Base-by-base conservation (phyloP, 176 grass and related monocot genomes). In the Oryza punctata region DNA sequence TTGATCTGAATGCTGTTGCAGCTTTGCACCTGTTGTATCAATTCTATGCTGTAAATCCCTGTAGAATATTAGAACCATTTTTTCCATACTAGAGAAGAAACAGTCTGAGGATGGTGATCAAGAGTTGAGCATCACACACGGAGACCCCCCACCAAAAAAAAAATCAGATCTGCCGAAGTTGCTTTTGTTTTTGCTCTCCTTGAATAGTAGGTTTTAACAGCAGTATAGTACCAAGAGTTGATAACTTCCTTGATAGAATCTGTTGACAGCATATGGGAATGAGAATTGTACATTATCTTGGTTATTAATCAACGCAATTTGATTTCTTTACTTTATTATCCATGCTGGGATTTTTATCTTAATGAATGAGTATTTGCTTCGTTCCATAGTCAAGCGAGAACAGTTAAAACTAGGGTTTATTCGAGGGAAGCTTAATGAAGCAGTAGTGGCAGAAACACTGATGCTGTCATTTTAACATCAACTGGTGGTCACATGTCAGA, bases 11-110 rank as follows among this genome's bases (percentile, higher is more conserved):
- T 71, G 24, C 41, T 84, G 23, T 70, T 46, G 38, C 32, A 43
- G 29, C 47, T 65, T 65, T 46, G 28, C 43, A 43, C 40, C 38
- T 79, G 60, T 69, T 86, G 77, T 89, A 78, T 69, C 43, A 77
- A 19, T 47, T 54, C 60, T 81, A 10, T 90, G 73, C 81, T 90
- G 84, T 90, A 90, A 82, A 78, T 82, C 67, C n/a, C 0, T 68
- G 67, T 82, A 78, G 79, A 82, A 78, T 73, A 67, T 12, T 15
- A 13, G 26, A 59, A 67, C 61, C 13, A 70, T 66, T 61, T 65
- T 30, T 41, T 14, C 0, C 24, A 43, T 85, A 54, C 24, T 30
- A 71, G 54, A 65, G 44, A 23, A 12, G 57, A 71, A 70, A 78
- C 77, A 16, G 61, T 86, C 25, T 70, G 26, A 16, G 52, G n/a